Base-by-base conservation (phyloP, 1,284 basidiomycete species). In the Erythrobasidium hasegawianum region DNA sequence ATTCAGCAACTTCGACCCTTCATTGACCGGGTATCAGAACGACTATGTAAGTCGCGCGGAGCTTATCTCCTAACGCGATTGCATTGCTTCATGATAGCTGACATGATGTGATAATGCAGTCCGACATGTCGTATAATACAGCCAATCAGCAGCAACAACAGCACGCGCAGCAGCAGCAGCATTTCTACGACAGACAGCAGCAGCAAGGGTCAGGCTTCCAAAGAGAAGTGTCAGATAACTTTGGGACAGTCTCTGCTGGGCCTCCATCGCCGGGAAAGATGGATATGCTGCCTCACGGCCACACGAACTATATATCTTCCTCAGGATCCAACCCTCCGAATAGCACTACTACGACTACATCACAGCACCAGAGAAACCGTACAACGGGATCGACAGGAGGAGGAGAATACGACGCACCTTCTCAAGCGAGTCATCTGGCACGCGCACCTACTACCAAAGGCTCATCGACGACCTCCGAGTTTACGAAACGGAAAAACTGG, bases 401-500 rank as follows among this genome's bases (percentile, higher is more conserved):
- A 16, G 45, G 45, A 18, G 20, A 16, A 29, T 22, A 18, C 20
- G 16, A 53, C 9, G 18, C 9, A 20, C 8, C 50, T 8, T 16
- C 11, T 4, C 22, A 49, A 54, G 26, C 27, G 13, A 52, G 56
- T 20, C 53, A 60, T 39, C 38, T 43, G 14, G 40, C 60, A 10
- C 40, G 41, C 2, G 60, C 64, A 16, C 59, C 60, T 7, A 60
- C 45, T 22, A 40, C 41, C 5, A 60, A 60, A 52, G 62, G 62
- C 0, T 57, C 55, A 39, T 68, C 60, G 49, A 71, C 70, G 14
- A 72, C 73, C 1, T 89, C 85, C 72, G 88, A 91, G 75, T 91
- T 91, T 75, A 89, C 87, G 0, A 89, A 87, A 75, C 81, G 89
- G 68, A 90, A 90, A 76, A 83, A 87, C 68, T 92, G 89, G 89